Conservation (phyloP, 176 grass and related monocot genomes). For the Phoenix dactylifera region DNA sequence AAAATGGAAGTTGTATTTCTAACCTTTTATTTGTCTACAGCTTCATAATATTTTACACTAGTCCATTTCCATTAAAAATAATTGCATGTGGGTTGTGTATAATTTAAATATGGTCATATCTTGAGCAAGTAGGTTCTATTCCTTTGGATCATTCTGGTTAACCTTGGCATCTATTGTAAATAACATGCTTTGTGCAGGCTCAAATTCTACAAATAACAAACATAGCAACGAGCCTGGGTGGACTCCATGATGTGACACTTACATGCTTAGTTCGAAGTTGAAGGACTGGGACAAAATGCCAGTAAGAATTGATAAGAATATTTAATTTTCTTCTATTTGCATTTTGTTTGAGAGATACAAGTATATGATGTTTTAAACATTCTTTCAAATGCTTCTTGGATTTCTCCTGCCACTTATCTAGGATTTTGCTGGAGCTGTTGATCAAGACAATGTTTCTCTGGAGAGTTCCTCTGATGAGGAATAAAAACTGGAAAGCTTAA, state of each 20-base stretch:
- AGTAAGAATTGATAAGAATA: slow-evolving; percentile 19
- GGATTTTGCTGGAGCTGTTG: slow-evolving; percentile 25
- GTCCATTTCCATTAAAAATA: no score
- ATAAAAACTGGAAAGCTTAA: slow-evolving; percentile 8
- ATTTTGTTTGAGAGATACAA: slow-evolving; percentile 1
- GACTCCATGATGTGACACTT: slow-evolving; percentile 56
- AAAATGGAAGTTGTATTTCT: no score
- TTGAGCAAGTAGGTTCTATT: not conserved
- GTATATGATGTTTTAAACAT: no score
- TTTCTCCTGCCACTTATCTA: slow-evolving; percentile 11
- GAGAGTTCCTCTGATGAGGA: slow-evolving; percentile 48
- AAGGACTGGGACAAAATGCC: slow-evolving; percentile 82
- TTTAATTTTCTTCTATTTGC: slow-evolving; percentile 1
- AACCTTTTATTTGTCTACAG: no score
- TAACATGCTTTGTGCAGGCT: not conserved
- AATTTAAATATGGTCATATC: not conserved
- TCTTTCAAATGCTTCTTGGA: not conserved
- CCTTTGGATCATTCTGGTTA: not conserved
- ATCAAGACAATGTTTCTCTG: slow-evolving; percentile 18
- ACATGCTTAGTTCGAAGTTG: slow-evolving; percentile 76
- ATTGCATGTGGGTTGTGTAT: no score
- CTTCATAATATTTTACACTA: no score
- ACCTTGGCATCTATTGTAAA: not conserved
- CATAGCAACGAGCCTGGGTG: slow-evolving; percentile 39
- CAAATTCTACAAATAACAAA: slow-evolving; percentile 1